Conservation (phyloP, 768 basidiomycete genomes). For the Naganishia kalamii region DNA sequence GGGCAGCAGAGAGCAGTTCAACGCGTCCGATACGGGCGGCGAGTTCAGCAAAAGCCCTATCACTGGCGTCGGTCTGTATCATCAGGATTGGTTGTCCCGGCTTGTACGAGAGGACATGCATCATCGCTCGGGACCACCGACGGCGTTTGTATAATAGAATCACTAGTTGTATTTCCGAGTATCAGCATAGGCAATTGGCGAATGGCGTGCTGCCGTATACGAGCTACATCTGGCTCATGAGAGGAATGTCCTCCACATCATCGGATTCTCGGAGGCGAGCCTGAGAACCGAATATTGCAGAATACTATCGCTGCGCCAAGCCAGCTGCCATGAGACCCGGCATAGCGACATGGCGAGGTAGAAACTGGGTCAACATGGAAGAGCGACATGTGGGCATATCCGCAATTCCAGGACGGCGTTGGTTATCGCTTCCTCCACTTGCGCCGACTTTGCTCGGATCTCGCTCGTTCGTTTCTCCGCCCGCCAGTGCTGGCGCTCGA, state of each 20-base stretch:
- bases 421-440: too few species aligned
- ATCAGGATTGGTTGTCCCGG: slow-evolving; percentile 8
- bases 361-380: too few species aligned
- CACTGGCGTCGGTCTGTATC: slow-evolving; percentile 1
- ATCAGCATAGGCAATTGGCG: too few species aligned
- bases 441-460: too few species aligned
- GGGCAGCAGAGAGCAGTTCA: not conserved
- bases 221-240: too few species aligned
- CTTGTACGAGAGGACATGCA: slow-evolving; percentile 10
- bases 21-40: not conserved
- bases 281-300: not conserved
- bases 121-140: not conserved
- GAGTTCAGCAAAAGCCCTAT: not conserved
- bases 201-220: too few species aligned
- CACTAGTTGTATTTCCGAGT: not conserved
- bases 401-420: not conserved
- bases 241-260: too few species aligned
- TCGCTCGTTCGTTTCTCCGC: too few species aligned
- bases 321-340: not conserved
- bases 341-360: too few species aligned
- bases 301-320: not conserved
- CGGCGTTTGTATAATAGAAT: not conserved
- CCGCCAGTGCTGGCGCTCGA: too few species aligned
- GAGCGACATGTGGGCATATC: too few species aligned
- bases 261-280: too few species aligned